Evolutionary conservation across 2,329 filamentous ascomycete genomes (phyloP).

Genomic region (Colletotrichum orbiculare): DNA sequence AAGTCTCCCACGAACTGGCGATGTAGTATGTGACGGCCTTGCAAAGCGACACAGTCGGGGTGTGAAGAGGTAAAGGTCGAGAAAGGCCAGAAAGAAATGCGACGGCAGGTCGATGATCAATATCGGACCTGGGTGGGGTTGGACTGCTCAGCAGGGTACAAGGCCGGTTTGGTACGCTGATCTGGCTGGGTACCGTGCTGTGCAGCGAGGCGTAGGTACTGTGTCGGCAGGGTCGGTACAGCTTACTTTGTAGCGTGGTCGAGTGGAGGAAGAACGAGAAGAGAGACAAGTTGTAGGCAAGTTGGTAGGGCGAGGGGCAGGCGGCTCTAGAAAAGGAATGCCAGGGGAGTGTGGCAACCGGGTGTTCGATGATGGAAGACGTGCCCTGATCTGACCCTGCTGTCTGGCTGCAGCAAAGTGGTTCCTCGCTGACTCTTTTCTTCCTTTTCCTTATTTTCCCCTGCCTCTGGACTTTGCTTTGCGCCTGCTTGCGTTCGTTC

Average conservation of each 20-base stretch:
- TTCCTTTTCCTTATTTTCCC: conserved; percentile 7
- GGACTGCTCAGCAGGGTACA: conserved; percentile 28
- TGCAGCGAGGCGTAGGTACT: conserved; percentile 7
- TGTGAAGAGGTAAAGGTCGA: conserved; percentile 35
- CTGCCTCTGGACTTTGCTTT: conserved; percentile 31
- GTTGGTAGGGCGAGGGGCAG: conserved; percentile 35
- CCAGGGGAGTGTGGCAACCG: conserved; percentile 37
- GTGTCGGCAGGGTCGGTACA: background rate
- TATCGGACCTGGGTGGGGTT: conserved; percentile 33
- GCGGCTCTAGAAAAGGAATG: conserved; percentile 36
- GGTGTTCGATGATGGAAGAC: conserved; percentile 39
- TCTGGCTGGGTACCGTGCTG: conserved; percentile 17
- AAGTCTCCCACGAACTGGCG: background rate
- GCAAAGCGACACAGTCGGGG: conserved; percentile 21
- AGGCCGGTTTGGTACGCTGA: conserved; percentile 23
- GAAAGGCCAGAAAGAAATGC: conserved; percentile 35
- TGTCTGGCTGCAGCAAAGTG: conserved; percentile 34
- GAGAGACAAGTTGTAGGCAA: conserved; percentile 35
- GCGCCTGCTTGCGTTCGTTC: conserved; percentile 36
- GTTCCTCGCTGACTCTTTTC: conserved; percentile 34
- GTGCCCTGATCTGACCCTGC: conserved; percentile 35
- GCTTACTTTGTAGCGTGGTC: background rate
- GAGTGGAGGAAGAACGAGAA: conserved; percentile 34
- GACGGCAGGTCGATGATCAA: conserved; percentile 33
- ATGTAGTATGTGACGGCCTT: conserved; percentile 14